phyloP scores from a whole-genome alignment of 768 basidiomycete genomes.

The Amanita muscaria region DNA sequence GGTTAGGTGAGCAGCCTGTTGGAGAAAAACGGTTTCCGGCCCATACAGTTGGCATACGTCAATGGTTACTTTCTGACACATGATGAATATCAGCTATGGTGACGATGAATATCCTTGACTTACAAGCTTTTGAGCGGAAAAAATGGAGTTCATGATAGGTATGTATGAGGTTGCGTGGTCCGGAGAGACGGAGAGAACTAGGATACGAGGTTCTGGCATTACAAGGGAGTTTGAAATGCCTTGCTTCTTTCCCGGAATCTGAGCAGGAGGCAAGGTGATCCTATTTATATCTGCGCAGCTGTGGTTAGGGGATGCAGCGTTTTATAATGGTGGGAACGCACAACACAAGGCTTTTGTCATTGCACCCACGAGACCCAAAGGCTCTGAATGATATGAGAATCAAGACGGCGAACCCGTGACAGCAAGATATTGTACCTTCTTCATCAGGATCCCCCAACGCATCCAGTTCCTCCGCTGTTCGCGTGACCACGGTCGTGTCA shows the following conservation, averaged over 20 bases:
- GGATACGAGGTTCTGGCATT: slow-evolving; percentile 31
- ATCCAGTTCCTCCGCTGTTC: slow-evolving; percentile 56
- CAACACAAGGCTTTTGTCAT: slow-evolving; percentile 90
- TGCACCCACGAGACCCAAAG: slow-evolving; percentile 76
- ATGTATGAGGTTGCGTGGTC: slow-evolving; percentile 89
- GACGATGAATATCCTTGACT: slow-evolving; percentile 19
- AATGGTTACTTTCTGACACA: slow-evolving; percentile 87
- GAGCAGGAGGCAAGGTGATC: slow-evolving; percentile 22
- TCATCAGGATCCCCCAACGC: slow-evolving; percentile 37
- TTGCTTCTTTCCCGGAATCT: slow-evolving; percentile 21
- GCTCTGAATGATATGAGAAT: slow-evolving; percentile 27
- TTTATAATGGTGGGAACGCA: slow-evolving; percentile 29
- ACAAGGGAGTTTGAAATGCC: slow-evolving; percentile 22
- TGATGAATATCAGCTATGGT: slow-evolving; percentile 5
- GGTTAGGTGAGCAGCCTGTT: slow-evolving; percentile 94
- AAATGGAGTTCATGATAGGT: slow-evolving; percentile 98
- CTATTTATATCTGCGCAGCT: slow-evolving; percentile 31
- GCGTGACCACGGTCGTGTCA: slow-evolving; percentile 53
- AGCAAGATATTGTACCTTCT: slow-evolving; percentile 32
- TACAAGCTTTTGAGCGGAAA: slow-evolving; percentile 95
- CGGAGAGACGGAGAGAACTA: slow-evolving; percentile 86
- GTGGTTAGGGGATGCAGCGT: background rate
- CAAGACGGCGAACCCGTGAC: slow-evolving; percentile 9
- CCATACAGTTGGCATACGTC: slow-evolving; percentile 92
- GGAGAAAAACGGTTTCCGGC: slow-evolving; percentile 88